Evolutionary conservation across 306 rosid genomes (phyloP).

Genomic region (Malus asiatica): DNA sequence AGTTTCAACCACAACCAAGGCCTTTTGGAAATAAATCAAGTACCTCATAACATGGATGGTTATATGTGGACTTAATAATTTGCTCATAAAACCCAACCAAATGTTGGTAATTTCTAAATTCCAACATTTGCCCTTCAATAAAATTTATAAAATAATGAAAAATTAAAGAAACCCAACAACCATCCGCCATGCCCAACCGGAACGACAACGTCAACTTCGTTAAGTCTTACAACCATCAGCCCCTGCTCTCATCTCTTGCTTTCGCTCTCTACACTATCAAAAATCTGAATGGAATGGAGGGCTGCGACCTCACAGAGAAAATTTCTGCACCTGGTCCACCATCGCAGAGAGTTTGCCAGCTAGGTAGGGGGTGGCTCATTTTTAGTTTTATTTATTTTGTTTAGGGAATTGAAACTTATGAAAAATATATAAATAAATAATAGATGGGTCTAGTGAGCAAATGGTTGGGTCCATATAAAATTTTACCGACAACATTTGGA

Average conservation of each 20-base stretch:
- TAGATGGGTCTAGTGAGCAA: too few species aligned
- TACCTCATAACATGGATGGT: background rate
- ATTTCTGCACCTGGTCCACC: background rate
- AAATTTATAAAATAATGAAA: background rate
- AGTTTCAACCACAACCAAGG: background rate
- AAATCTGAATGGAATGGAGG: background rate
- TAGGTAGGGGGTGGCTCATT: background rate
- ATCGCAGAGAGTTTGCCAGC: background rate
- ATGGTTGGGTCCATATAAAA: background rate
- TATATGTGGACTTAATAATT: background rate
- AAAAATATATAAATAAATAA: too few species aligned
- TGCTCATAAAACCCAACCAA: background rate
- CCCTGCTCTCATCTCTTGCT: background rate
- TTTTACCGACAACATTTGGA: background rate
- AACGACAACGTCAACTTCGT: background rate
- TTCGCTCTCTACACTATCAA: too few species aligned
- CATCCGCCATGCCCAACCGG: background rate
- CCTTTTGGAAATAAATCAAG: background rate
- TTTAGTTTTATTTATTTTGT: too few species aligned
- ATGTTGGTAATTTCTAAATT: background rate
- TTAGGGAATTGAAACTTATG: background rate
- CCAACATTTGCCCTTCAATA: background rate
- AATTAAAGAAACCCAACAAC: background rate
- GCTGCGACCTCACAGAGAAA: background rate
- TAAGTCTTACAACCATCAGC: background rate